Evolutionary conservation across 345 rosid species (phyloP).

Genomic region (Salix viminalis): DNA sequence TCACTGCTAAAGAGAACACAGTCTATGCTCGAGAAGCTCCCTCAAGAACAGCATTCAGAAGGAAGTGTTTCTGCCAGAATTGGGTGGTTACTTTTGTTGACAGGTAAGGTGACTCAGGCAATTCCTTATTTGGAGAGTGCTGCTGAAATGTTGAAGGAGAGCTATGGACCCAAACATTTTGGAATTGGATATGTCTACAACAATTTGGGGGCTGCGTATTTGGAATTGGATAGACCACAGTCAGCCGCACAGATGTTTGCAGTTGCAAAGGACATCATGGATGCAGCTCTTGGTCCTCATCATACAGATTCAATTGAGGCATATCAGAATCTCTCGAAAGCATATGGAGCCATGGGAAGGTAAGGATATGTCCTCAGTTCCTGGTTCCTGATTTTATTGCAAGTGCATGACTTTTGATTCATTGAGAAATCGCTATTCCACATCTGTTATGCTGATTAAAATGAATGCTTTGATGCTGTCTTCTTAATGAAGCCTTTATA

Average conservation of each 20-base stretch:
- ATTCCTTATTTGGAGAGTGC: conserved; percentile 88
- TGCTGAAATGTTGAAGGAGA: conserved; percentile 76
- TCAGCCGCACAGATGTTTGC: conserved; percentile 97
- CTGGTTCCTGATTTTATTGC: conserved; percentile 1
- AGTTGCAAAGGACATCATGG: conserved; percentile 90
- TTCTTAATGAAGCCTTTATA: conserved; percentile 1
- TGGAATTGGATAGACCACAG: conserved; percentile 84
- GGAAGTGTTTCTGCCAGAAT: conserved; percentile 89
- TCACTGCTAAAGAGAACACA: conserved; percentile 67
- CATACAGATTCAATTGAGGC: conserved; percentile 86
- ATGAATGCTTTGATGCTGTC: background rate
- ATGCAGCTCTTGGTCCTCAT: conserved; percentile 87
- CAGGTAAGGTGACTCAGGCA: conserved; percentile 73
- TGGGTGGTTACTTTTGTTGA: conserved; percentile 84
- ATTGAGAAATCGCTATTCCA: conserved; percentile 2
- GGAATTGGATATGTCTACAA: conserved; percentile 89
- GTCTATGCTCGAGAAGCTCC: conserved; percentile 70
- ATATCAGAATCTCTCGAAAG: conserved; percentile 89
- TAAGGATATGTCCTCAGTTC: conserved; percentile 22
- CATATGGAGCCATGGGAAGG: conserved; percentile 81
- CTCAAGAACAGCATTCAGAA: conserved; percentile 83
- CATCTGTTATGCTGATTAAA: background rate
- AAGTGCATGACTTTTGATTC: background rate
- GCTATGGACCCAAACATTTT: conserved; percentile 89
- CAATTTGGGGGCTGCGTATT: conserved; percentile 91